Evolutionary conservation across 495 filamentous ascomycete genomes (phyloP).

Genomic region (Penicillium manginii): DNA sequence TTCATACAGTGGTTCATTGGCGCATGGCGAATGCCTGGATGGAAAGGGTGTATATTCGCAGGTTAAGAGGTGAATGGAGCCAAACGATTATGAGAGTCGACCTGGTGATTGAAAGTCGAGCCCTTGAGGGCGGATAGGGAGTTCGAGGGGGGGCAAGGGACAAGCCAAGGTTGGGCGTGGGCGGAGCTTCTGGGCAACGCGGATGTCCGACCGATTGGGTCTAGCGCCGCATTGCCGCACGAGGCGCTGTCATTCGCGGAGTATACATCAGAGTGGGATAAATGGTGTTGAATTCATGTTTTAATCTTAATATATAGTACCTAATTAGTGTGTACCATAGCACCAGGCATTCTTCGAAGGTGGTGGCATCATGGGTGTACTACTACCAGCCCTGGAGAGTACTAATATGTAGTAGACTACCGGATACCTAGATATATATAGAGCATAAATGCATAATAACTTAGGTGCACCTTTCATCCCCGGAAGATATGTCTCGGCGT

Average conservation of each 20-base stretch:
- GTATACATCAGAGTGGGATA: background rate
- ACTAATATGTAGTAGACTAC: too few relatives aligned
- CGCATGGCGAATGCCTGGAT: conserved; percentile 35
- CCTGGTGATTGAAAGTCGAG: conserved; percentile 1
- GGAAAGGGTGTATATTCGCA: conserved; percentile 8
- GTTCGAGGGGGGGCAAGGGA: conserved; percentile 5
- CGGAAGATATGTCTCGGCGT: too few relatives aligned
- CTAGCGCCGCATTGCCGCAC: conserved; percentile 21
- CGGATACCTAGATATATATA: too few relatives aligned
- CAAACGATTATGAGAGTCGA: background rate
- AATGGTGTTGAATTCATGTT: background rate
- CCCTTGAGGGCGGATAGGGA: conserved; percentile 6
- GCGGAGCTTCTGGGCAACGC: conserved; percentile 16
- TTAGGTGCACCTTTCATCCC: too few relatives aligned
- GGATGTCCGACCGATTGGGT: conserved; percentile 19
- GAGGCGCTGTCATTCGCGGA: conserved; percentile 11
- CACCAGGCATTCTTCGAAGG: too few relatives aligned
- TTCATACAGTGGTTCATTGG: conserved; percentile 38
- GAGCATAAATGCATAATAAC: too few relatives aligned
- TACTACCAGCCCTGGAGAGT: too few relatives aligned
- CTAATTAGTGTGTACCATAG: too few relatives aligned
- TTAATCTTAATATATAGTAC: too few relatives aligned
- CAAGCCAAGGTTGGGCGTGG: conserved; percentile 3
- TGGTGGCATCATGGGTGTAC: too few relatives aligned
- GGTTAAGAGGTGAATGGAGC: background rate